Evolutionary conservation across 2,329 filamentous ascomycete species (phyloP).

Genomic region (Chalaropsis thielavioides): DNA sequence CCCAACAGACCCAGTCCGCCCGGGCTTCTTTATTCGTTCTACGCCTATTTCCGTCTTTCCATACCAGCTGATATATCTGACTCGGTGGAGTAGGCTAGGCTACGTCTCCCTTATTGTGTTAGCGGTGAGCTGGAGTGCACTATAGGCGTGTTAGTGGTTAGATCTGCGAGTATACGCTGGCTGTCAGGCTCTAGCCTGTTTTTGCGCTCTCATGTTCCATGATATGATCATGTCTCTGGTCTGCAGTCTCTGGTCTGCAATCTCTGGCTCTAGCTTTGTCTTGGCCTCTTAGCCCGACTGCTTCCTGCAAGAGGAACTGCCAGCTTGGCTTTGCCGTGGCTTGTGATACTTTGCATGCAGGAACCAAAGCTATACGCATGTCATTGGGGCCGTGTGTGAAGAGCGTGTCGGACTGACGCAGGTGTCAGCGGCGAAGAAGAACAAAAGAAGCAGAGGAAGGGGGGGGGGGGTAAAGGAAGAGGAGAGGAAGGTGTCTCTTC

Average conservation of each 20-base stretch:
- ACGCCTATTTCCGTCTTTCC: background rate
- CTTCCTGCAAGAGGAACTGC: slow-evolving; percentile 1
- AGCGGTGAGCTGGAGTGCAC: background rate
- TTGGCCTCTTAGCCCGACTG: background rate
- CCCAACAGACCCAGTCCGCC: background rate
- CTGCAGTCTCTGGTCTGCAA: background rate
- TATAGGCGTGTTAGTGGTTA: no score
- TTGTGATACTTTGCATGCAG: slow-evolving; percentile 3
- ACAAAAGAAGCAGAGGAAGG: background rate
- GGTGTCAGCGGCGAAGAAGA: background rate
- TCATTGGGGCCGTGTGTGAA: background rate
- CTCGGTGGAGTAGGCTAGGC: background rate
- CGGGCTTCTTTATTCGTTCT: background rate
- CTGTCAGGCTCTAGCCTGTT: no score
- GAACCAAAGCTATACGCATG: background rate
- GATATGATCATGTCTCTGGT: background rate
- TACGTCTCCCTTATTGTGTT: background rate
- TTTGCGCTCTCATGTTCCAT: background rate
- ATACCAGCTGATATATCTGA: slow-evolving; percentile 4
- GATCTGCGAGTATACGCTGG: no score
- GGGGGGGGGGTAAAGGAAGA: background rate
- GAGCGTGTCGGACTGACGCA: background rate
- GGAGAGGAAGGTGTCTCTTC: background rate
- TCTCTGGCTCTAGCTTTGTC: background rate
- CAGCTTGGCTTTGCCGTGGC: background rate